Conservation (phyloP, 1,284 basidiomycete genomes). For the Ustilago vetiveriae region DNA sequence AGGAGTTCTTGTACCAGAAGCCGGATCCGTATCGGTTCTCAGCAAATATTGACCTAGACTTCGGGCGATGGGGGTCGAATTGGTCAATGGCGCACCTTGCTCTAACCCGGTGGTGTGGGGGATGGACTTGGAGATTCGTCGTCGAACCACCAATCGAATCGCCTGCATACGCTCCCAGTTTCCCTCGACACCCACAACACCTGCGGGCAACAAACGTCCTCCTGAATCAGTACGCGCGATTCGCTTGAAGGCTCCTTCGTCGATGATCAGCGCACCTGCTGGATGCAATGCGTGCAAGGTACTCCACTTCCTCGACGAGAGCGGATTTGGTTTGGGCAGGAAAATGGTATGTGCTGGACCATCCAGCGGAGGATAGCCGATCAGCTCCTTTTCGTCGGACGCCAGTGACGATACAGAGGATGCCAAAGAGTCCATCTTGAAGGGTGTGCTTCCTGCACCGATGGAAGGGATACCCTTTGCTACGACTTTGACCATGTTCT, state of each 20-base stretch:
- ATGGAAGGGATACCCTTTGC: conserved; percentile 56
- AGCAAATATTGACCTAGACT: conserved; percentile 38
- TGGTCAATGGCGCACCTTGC: conserved; percentile 19
- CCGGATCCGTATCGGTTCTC: conserved; percentile 14
- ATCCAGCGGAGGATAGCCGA: conserved; percentile 49
- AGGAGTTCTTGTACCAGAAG: conserved; percentile 25
- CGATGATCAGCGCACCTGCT: conserved; percentile 86
- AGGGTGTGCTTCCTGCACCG: not conserved
- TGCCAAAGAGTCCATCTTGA: conserved; percentile 38
- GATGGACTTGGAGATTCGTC: conserved; percentile 16
- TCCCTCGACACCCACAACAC: conserved; percentile 86
- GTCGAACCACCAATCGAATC: conserved; percentile 80
- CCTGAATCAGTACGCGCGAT: conserved; percentile 85
- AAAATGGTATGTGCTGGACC: conserved; percentile 87
- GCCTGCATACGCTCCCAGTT: conserved; percentile 93
- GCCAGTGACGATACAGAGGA: conserved; percentile 42
- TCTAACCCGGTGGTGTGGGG: conserved; percentile 27
- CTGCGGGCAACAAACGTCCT: conserved; percentile 87
- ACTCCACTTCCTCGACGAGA: conserved; percentile 93
- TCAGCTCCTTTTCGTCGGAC: conserved; percentile 33
- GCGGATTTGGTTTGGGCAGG: conserved; percentile 76
- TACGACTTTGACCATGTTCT: conserved; percentile 83
- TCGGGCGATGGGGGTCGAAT: conserved; percentile 10
- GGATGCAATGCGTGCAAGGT: conserved; percentile 90
- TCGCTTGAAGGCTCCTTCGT: conserved; percentile 86